Base-by-base conservation (phyloP, 805 yeast genomes). In the Hanseniaspora pseudoguilliermondii region DNA sequence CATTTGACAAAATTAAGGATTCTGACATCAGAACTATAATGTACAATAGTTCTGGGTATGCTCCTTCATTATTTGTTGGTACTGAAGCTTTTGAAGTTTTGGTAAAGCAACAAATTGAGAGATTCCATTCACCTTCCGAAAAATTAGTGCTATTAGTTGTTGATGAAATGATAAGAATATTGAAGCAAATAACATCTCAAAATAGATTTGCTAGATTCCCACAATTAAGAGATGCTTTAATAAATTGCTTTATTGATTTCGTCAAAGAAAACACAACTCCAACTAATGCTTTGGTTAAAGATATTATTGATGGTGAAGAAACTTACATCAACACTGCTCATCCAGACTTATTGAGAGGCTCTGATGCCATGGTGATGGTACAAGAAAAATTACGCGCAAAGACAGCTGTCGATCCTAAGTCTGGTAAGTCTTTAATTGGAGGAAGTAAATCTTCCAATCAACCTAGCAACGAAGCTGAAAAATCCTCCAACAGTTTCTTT, bases 301-400 rank as follows among this genome's bases (percentile, higher is more conserved):
- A 93, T 68, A 77, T 93, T 58, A 88, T 93, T 62, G 74, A 71
- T 58, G 75, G 95, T 58, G 98, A 93, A 71, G 91, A 90, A 65
- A 84, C 95, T 3, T 93, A 93, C 70, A 89, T 93, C 63, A 93
- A 93, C 71, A 93, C 98, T 5, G 97, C 96, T 2, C 98, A 93
- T 67, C 97, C 97, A 4, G 97, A 93, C 68, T 80, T 93, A 65
- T 77, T 93, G 63, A 90, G 86, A 68, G 98, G 98, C 48, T 84
- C 95, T 36, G 90, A 85, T 65, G 97, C 97, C 6, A 84, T 91
- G 93, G 82, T 86, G 5, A 82, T 88, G 69, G 96, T 93, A 36
- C 74, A 86, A 67, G 97, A 93, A 62, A 86, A 81, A 68, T 72
- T 88, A 70, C 93, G 72, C 59, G 72, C 75, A 54, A 84, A 83